Evolutionary conservation across 345 rosid genomes (phyloP), one percentile per base, ranked within the genome.

Genomic region (Cardamine chenopodiifolia): DNA sequence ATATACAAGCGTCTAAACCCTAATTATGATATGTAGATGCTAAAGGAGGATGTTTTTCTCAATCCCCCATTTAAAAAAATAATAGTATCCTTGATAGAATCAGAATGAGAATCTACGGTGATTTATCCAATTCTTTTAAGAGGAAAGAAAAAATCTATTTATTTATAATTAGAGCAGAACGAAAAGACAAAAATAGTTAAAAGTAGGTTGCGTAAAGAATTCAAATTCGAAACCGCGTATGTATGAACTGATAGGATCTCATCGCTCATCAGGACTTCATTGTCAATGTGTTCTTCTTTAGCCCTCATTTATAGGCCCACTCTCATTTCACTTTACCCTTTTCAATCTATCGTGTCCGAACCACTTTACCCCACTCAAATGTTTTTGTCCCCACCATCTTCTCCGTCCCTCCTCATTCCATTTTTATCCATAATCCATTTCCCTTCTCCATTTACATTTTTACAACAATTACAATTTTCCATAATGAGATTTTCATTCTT

Each of bases 231-330:
- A 67, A 48, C 25, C 37, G 69, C 62, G 73, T 60, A 68, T 60
- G 73, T 60, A 68, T 60, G 62, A 68, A 75, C 73, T n/a, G n/a
- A 75, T 39, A 75, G 34, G 73, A 67, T 66, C 73, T 74, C 60
- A 47, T 73, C 59, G n/a, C n/a, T 56, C 42, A 48, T 66, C 26
- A 66, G 13, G 73, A 68, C 10, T 35, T 75, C 68, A 68, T 68
- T 75, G 17, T 68, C 73, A 50, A 47, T 50, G 47, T 68, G 68
- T 23, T 66, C 65, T 54, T 35, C 29, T 62, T 20, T 71, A 48
- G 70, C 42, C 56, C 63, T 66, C 78, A 17, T 65, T 49, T 26
- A 49, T 37, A 74, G 73, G 49, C 73, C 68, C 78, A 74, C 62
- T 67, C 57, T 67, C 62, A 19, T 60, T 17, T 52, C 56, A 17